Evolutionary conservation across 805 yeast species (phyloP), one percentile per base, ranked within the genome.

Genomic region (Gaillardinia entomophila): DNA sequence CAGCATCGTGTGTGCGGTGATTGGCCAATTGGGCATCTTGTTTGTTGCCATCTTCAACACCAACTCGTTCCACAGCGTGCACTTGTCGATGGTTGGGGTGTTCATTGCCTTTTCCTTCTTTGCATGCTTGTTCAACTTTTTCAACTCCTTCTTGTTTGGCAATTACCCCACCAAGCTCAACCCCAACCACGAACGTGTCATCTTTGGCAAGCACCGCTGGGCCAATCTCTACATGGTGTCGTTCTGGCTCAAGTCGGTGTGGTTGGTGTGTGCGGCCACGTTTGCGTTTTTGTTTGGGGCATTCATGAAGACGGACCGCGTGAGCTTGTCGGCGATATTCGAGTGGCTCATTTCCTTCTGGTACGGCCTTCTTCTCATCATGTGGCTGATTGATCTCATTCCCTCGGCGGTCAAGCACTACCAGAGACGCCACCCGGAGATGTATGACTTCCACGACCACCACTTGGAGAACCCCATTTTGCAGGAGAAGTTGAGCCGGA

Each of bases 281-380:
- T 70, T 84, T 49, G 95, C 90, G 3, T 56, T 82, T 16, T 68
- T 75, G 20, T 90, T 86, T 42, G 87, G 76, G n/a, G 67, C 55
- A 3, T 49, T 60, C 31, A 48, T 51, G 52, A 51, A 54, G 10
- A 32, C 35, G 1, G 64, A 66, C 17, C 47, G 59, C 6, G 48
- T 59, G 24, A 63, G 71, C 41, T 62, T 70, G 20, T 68, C 79
- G 26, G 88, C 88, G 0, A 62, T 68, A 14, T 76, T 82, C 51
- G 97, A 90, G 58, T 90, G 97, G 97, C 51, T 79, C 3, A 57
- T 89, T 27, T 79, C 90, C n/a, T 89, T 79, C 57, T 79, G 85
- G 77, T 89, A 83, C 51, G 92, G 95, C 3, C 46, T 80, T 22
- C 65, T 83, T 38, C 73, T 80, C 42, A 49, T 80, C 3, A 60